These are phyloP conservation scores for Noccaea caerulescens DNA, from an alignment of 345 rosid species.

Conservation along the genomic window DNA sequence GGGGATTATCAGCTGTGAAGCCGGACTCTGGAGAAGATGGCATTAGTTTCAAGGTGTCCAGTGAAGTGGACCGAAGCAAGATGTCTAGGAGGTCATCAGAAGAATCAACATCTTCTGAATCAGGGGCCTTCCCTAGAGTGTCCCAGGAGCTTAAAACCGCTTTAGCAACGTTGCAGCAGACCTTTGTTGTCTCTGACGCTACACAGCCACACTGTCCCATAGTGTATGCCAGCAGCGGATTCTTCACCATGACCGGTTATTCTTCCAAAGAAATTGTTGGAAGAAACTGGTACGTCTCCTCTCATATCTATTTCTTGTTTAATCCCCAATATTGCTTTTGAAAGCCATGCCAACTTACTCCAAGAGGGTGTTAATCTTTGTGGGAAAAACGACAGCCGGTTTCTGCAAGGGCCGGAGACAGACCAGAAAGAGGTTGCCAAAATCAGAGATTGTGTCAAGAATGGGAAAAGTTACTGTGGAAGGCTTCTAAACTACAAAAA, in stretches of 20 bases:
- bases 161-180: conserved; percentile 84
- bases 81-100: conserved; percentile 69
- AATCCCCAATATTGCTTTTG: conserved; percentile 1
- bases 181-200: conserved; percentile 94
- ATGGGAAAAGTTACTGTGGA: conserved; percentile 78
- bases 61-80: conserved; percentile 54
- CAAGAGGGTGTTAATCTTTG: conserved; percentile 19
- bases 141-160: conserved; percentile 91
- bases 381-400: conserved; percentile 67
- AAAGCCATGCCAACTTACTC: conserved; percentile 21
- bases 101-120: conserved; percentile 56
- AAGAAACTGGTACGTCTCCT: conserved; percentile 72
- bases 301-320: conserved; percentile 5
- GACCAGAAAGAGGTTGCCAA: conserved; percentile 75
- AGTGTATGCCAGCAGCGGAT: conserved; percentile 92
- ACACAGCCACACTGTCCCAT: conserved; percentile 90
- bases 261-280: conserved; percentile 81
- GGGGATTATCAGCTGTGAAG: conserved; percentile 72
- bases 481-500: conserved; percentile 96
- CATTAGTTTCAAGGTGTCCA: conserved; percentile 52
- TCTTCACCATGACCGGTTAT: conserved; percentile 93
- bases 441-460: conserved; percentile 76
- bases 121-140: conserved; percentile 65
- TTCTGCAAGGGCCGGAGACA: conserved; percentile 91
- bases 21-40: conserved; percentile 53